Evolutionary conservation across 2,329 filamentous ascomycete species (phyloP).

Genomic region (Eutypella sp.): DNA sequence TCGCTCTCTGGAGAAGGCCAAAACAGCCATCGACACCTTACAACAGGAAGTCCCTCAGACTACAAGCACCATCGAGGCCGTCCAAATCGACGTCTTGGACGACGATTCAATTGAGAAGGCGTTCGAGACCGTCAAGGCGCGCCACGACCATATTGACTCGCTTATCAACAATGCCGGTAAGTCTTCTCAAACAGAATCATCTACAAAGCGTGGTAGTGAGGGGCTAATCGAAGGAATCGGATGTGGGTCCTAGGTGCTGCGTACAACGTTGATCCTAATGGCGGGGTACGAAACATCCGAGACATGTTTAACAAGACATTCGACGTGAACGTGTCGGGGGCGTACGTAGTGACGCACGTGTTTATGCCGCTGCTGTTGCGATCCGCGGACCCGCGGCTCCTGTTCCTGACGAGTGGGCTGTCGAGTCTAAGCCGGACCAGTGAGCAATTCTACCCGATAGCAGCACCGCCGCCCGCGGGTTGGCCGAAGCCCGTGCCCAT

Average conservation of each 20-base stretch:
- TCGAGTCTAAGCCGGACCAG: constrained; percentile 26
- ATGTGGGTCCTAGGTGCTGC: too few species aligned
- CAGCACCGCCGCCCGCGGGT: constrained; percentile 16
- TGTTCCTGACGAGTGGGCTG: constrained; percentile 40
- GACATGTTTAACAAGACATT: constrained; percentile 35
- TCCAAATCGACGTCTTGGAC: constrained; percentile 49
- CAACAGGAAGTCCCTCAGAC: constrained; percentile 34
- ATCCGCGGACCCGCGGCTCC: constrained; percentile 34
- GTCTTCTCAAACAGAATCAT: too few species aligned
- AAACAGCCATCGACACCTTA: constrained; percentile 38
- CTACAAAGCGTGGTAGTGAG: too few species aligned
- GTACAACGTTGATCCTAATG: too few species aligned
- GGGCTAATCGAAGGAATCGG: too few species aligned
- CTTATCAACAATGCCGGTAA: constrained; percentile 54
- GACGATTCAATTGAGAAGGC: constrained; percentile 46
- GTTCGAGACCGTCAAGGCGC: constrained; percentile 34
- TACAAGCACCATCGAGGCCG: constrained; percentile 34
- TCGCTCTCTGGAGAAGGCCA: constrained; percentile 44
- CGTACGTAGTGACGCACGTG: constrained; percentile 25
- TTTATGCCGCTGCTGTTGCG: constrained; percentile 35
- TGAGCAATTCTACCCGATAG: constrained; percentile 7
- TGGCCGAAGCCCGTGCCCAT: constrained; percentile 31
- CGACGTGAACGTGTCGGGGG: constrained; percentile 36
- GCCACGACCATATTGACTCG: constrained; percentile 41
- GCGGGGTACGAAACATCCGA: too few species aligned